phyloP scores from a whole-genome alignment of 2,329 filamentous ascomycete species.

The Fusarium piperis region DNA sequence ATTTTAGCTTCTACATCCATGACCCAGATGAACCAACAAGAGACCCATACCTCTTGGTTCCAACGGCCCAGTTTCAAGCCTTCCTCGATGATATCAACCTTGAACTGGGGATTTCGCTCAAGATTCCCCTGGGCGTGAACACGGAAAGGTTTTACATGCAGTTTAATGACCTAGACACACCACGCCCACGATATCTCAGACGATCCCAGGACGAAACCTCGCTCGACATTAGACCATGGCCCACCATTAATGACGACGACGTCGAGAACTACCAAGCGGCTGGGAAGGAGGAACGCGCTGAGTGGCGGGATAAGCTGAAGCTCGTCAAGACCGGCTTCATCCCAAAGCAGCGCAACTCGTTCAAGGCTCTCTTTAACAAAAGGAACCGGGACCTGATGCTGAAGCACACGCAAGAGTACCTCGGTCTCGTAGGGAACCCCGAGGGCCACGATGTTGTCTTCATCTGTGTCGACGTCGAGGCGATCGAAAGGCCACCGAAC shows the following conservation, averaged over 20 bases:
- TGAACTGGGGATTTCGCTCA: conserved; percentile 62
- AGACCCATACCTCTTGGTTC: conserved; percentile 71
- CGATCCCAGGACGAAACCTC: conserved; percentile 57
- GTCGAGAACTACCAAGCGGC: conserved; percentile 45
- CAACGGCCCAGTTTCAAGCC: conserved; percentile 69
- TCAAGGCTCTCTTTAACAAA: conserved; percentile 61
- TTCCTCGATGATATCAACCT: conserved; percentile 74
- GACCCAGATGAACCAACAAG: conserved; percentile 59
- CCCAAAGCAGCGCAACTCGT: conserved; percentile 48
- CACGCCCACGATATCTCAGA: conserved; percentile 75
- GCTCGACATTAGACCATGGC: conserved; percentile 44
- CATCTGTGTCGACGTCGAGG: conserved; percentile 84
- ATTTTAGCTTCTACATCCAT: conserved; percentile 72
- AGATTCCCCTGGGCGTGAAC: conserved; percentile 64
- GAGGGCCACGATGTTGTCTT: conserved; percentile 61
- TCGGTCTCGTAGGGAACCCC: conserved; percentile 63
- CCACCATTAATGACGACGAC: conserved; percentile 51
- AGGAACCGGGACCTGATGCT: conserved; percentile 63
- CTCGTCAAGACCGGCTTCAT: conserved; percentile 32
- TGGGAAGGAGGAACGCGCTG: conserved; percentile 1
- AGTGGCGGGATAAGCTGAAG: conserved; percentile 36
- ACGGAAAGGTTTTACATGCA: conserved; percentile 66
- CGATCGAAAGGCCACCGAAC: conserved; percentile 73
- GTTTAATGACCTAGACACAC: conserved; percentile 69
- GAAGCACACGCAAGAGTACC: conserved; percentile 73